Evolutionary conservation across 129 eudicot species (phyloP), one percentile per base, ranked within the genome.

Genomic region (Scalesia atractyloides): DNA sequence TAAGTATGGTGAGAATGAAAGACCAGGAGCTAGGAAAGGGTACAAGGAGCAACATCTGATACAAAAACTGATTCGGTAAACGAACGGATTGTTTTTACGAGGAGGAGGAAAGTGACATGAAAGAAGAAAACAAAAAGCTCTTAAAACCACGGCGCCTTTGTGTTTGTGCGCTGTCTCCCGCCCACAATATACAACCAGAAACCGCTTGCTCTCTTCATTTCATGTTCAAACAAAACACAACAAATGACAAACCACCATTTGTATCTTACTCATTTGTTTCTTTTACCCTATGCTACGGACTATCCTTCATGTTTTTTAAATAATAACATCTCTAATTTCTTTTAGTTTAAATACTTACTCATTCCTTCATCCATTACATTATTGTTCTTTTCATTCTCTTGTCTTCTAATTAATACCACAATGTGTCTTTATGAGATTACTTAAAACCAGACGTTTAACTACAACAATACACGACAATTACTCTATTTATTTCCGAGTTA

Each of bases 91-190:
- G 30, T 30, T 54, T 54, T 54, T 19, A 57, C 64, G 37, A 22
- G 51, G 19, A 53, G 53, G 26, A 22, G 26, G 68, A 41, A 72
- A 57, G 43, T 41, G 58, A 72, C 58, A 72, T 41, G 3, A 72
- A 59, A 59, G 24, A 72, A 72, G 56, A 59, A 58, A 59, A 72
- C 56, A 59, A 72, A 72, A 59, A 2, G 76, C 76, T 30, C 68
- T 59, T 53, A 72, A 72, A 72, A 72, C 76, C 76, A 72, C 76
- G 68, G 68, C 68, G 68, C 47, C 68, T 57, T 16, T 19, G 66
- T 70, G 66, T 57, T 57, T 33, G 61, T 69, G 60, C 13, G 8
- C 7, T 30, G 44, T 59, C 47, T 52, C 7, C 33, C 52, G 76
- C 76, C 76, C 76, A 72, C 76, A 58, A 57, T 72, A 72, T 11